Conservation (phyloP, 768 basidiomycete species). For the Boletus sp. region DNA sequence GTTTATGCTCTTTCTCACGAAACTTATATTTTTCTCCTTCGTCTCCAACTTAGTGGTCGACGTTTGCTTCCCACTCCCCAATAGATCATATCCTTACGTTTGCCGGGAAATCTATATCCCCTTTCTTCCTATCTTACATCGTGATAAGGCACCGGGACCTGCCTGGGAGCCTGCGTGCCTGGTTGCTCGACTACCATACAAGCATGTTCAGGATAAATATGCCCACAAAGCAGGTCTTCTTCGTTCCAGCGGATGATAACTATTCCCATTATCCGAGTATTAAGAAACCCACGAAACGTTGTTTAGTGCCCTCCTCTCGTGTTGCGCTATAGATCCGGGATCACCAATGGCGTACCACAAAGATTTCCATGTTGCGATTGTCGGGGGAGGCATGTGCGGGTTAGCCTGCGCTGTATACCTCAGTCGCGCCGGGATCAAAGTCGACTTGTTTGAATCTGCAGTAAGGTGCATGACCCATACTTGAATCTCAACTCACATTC, state of each 20-base stretch:
- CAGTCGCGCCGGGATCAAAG: constrained; percentile 39
- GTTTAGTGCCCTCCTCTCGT: background rate
- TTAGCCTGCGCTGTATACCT: constrained; percentile 49
- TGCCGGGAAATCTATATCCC: background rate
- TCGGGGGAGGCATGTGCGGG: constrained; percentile 58
- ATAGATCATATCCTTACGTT: background rate
- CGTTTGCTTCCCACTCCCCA: background rate
- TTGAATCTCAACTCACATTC: background rate
- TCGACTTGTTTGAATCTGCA: constrained; percentile 54
- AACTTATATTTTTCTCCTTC: background rate
- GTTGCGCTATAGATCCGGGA: background rate
- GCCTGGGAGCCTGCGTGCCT: background rate
- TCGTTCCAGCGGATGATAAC: background rate
- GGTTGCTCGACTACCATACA: background rate
- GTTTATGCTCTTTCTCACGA: background rate
- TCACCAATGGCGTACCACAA: constrained; percentile 21
- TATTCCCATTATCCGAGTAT: background rate
- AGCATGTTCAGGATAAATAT: background rate
- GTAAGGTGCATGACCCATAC: constrained; percentile 24
- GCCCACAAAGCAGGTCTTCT: background rate
- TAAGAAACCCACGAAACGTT: background rate
- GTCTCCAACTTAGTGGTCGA: background rate
- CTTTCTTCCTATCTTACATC: background rate
- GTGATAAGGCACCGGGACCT: background rate
- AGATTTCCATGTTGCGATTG: constrained; percentile 49